Evolutionary conservation across 257 asterid species (phyloP), one percentile per base, ranked within the genome.

Genomic region (Lantana camara): DNA sequence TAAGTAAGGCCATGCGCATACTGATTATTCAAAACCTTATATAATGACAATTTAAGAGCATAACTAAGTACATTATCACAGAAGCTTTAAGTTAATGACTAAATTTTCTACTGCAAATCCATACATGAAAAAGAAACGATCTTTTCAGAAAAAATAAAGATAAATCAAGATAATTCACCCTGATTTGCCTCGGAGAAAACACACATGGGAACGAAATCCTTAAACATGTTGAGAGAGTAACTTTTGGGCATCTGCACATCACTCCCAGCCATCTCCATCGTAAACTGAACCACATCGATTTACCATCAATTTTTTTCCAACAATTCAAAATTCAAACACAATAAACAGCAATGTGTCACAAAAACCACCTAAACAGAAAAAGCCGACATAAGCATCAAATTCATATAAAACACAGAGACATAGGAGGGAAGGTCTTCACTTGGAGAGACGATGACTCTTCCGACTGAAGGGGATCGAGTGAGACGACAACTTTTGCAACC

Each of bases 181-280:
- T 81, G 87, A 73, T 57, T 68, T 27, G 82, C 17, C 68, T 85
- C 88, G 0, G 93, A 79, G 78, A 87, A 85, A 65, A 87, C 70
- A 72, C 79, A 77, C 96, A 87, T 87, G 8, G 96, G 96, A 38
- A 88, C 90, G 67, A 88, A 79, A 67, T 88, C 96, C 49, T 80
- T 80, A 55, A 78, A 82, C 90, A 82, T 85, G 64, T 87, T 82
- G 61, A 87, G 70, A 1, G 85, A 79, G 83, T 85, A 87, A 66
- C 86, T 77, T 66, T 87, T 87, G 13, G 96, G 96, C 68, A 79
- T 60, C 56, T 77, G 75, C 48, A 70, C 34, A 3, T 80, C 88
- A 57, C 68, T 76, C 15, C 80, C 82, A 60, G 81, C 82, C 88
- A 82, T 85, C 82, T 85, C 96, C 90, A 87, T 82, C 0, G 86